These are phyloP conservation scores for Penicillium bovifimosum DNA, from an alignment of 495 filamentous ascomycete species.

Conservation along the genomic window DNA sequence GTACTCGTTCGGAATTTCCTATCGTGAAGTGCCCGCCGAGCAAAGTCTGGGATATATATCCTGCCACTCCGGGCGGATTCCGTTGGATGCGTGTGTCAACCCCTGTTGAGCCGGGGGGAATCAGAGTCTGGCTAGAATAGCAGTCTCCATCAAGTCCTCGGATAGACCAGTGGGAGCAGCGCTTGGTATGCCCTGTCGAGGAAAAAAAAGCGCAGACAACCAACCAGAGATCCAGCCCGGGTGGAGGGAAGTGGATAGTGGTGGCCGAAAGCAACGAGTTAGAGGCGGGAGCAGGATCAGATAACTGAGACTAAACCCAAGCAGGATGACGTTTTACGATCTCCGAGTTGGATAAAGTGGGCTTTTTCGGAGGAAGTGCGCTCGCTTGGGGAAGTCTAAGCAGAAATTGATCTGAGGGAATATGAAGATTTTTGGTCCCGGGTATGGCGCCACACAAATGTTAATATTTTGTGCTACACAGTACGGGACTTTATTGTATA, in stretches of 20 bases:
- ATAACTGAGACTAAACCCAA: slow-evolving; percentile 23
- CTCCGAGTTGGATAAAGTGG: slow-evolving; percentile 10
- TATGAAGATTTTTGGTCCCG: not conserved
- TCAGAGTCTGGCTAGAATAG: slow-evolving; percentile 7
- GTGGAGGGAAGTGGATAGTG: slow-evolving; percentile 29
- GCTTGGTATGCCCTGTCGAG: slow-evolving; percentile 5
- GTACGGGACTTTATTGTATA: too few species aligned
- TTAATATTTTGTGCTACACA: not conserved
- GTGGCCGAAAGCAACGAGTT: slow-evolving; percentile 18
- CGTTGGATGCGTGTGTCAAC: not conserved
- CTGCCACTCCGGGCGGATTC: not conserved
- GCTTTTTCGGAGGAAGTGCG: slow-evolving; percentile 5
- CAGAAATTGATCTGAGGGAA: slow-evolving; percentile 4
- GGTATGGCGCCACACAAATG: not conserved
- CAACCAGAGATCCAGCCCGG: slow-evolving; percentile 10
- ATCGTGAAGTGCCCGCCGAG: not conserved
- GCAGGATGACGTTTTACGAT: slow-evolving; percentile 21
- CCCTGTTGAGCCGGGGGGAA: not conserved
- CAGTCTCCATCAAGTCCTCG: slow-evolving; percentile 7
- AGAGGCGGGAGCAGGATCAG: slow-evolving; percentile 24
- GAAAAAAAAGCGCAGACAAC: slow-evolving; percentile 6
- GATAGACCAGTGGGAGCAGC: not conserved
- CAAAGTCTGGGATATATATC: not conserved
- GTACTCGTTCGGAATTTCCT: too few species aligned
- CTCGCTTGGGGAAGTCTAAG: slow-evolving; percentile 2